Percentiles rank a stretch among this genome's conserved stretches.
Evolutionary conservation across 345 rosid species (phyloP).

Genomic region (Syzygium oleosum): DNA sequence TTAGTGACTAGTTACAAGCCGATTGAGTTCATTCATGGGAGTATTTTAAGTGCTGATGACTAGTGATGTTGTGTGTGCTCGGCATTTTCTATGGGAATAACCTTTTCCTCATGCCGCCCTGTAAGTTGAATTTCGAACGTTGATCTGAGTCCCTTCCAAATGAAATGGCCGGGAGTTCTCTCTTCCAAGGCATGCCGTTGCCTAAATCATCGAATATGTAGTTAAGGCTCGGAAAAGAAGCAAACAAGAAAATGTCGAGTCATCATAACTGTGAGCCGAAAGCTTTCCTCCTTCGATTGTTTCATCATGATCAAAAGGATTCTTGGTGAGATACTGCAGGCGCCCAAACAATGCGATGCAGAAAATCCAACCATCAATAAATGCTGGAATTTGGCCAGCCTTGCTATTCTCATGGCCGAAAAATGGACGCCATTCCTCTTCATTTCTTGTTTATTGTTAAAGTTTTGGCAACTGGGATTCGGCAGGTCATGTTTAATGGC

Average conservation of each 20-base stretch:
- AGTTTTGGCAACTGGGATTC: not conserved
- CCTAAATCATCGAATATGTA: not conserved
- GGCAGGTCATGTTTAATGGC: not conserved
- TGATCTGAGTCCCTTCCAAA: not conserved
- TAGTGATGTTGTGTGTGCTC: not conserved
- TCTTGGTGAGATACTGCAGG: not conserved
- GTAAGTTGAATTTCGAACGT: not conserved
- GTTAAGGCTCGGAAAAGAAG: not conserved
- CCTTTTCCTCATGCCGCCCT: not conserved
- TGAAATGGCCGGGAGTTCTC: not conserved
- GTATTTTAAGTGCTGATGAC: not conserved
- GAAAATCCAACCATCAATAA: not conserved
- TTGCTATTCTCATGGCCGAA: not conserved
- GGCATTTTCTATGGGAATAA: not conserved
- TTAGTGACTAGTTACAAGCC: not conserved
- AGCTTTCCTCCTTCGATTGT: not conserved
- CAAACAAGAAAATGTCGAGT: not conserved
- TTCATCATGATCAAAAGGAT: not conserved
- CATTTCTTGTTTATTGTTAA: not conserved
- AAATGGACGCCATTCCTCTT: not conserved
- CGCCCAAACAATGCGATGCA: not conserved
- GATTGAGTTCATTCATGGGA: not conserved
- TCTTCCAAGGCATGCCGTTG: not conserved
- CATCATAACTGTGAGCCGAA: not conserved
- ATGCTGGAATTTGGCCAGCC: not conserved